phyloP scores from a whole-genome alignment of 148 eudicot genomes.

The Cornus controversa region DNA sequence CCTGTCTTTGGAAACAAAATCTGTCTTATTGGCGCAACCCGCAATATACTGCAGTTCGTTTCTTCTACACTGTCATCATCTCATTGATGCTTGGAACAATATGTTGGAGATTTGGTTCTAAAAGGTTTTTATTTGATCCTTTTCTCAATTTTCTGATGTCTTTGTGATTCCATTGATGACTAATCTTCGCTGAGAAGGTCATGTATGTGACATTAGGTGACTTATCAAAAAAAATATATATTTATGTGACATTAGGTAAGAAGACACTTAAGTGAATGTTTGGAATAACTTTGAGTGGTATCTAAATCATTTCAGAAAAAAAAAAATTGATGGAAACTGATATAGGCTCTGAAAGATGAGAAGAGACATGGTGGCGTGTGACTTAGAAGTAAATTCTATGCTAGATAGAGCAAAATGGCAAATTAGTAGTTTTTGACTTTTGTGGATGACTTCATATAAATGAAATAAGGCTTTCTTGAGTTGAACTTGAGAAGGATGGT shows the following conservation, averaged over 20 bases:
- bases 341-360: no score
- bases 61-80: slow-evolving; percentile 91
- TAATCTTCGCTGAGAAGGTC: background rate
- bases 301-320: no score
- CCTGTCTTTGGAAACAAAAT: slow-evolving; percentile 96
- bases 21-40: slow-evolving; percentile 98
- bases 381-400: no score
- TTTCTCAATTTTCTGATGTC: background rate
- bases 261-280: no score
- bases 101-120: slow-evolving; percentile 95
- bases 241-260: background rate
- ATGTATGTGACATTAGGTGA: background rate
- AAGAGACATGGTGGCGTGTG: no score
- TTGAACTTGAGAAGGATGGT: background rate
- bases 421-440: no score
- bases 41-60: slow-evolving; percentile 96
- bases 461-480: background rate
- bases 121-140: slow-evolving; percentile 46
- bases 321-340: no score
- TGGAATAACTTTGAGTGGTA: no score
- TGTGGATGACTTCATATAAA: background rate
- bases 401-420: no score
- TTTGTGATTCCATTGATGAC: background rate
- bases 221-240: no score
- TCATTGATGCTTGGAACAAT: slow-evolving; percentile 96